Percentiles rank a stretch among this genome's conserved stretches.
phyloP scores from a whole-genome alignment of 148 eudicot species.

The Rhododendron ovatum region DNA sequence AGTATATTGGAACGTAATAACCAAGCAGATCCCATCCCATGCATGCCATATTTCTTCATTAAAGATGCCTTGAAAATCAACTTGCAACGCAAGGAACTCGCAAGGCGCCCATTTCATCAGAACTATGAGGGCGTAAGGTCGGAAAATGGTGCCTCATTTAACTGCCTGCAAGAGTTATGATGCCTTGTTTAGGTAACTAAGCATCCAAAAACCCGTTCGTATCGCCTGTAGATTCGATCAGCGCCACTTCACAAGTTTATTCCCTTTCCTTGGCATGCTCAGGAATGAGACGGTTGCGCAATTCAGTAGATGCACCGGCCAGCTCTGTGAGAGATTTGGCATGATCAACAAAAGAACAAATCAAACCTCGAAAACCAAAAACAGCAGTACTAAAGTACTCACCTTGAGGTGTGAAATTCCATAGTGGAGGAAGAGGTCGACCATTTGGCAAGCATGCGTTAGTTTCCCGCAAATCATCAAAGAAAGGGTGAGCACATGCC shows the following conservation, averaged over 20 bases:
- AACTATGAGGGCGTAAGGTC: not conserved
- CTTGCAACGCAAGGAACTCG: not conserved
- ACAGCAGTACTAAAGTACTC: not conserved
- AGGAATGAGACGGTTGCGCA: conserved; percentile 65
- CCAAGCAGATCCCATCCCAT: not conserved
- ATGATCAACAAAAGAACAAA: conserved; percentile 7
- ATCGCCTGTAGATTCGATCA: not conserved
- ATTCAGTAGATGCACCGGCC: conserved; percentile 56
- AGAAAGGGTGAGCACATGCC: conserved; percentile 98
- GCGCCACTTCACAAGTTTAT: not conserved
- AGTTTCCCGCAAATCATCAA: conserved; percentile 76
- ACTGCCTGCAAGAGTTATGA: not conserved
- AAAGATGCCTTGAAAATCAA: not conserved
- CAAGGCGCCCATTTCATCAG: not conserved
- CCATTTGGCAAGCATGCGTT: conserved; percentile 74
- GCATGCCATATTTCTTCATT: not conserved
- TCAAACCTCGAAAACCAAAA: not conserved
- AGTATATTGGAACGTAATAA: not conserved
- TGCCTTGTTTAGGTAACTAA: not conserved
- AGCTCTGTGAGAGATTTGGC: conserved; percentile 49
- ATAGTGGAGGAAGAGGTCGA: conserved; percentile 72
- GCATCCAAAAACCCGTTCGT: conserved; percentile 2
- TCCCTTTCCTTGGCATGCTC: conserved; percentile 26
- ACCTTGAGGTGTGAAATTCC: conserved; percentile 86
- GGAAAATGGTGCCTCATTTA: not conserved